Conservation (phyloP, 2,329 filamentous ascomycete genomes). For the Proliferodiscus dingleyae region DNA sequence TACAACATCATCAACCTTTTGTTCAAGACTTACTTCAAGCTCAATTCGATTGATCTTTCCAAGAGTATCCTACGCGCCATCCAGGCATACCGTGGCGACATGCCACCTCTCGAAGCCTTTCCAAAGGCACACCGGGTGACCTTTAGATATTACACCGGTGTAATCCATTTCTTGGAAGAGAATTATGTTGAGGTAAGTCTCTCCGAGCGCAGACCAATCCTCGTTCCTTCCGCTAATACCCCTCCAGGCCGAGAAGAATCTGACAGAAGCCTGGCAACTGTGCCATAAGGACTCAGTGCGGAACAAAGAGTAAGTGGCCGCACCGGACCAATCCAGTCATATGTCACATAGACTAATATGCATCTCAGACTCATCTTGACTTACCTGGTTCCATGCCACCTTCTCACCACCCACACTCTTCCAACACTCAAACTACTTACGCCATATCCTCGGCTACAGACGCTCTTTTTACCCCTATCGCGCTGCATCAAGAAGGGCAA, state of each 20-base stretch:
- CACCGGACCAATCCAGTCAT: constrained; percentile 1
- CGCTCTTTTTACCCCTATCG: constrained; percentile 73
- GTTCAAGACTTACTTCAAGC: constrained; percentile 97
- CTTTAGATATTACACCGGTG: constrained; percentile 93
- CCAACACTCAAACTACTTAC: constrained; percentile 68
- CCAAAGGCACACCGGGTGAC: constrained; percentile 89
- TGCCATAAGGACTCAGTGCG: constrained; percentile 68
- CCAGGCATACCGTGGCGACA: constrained; percentile 69
- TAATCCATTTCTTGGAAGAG: constrained; percentile 91
- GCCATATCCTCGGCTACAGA: constrained; percentile 70
- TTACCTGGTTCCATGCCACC: constrained; percentile 89
- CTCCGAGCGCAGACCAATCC: background rate
- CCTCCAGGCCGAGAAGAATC: constrained; percentile 68
- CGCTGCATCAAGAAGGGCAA: constrained; percentile 78
- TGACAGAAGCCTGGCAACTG: constrained; percentile 75
- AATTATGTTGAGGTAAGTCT: constrained; percentile 71
- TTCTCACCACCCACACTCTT: constrained; percentile 81
- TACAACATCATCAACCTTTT: constrained; percentile 92
- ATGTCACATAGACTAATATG: constrained; percentile 18
- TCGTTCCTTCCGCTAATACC: constrained; percentile 3
- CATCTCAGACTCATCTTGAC: constrained; percentile 72
- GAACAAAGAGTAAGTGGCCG: constrained; percentile 69
- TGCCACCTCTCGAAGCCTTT: constrained; percentile 74
- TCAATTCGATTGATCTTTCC: constrained; percentile 83
- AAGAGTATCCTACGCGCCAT: constrained; percentile 86